Conservation (phyloP, 2,329 filamentous ascomycete species). For the Colletotrichum salicis region DNA sequence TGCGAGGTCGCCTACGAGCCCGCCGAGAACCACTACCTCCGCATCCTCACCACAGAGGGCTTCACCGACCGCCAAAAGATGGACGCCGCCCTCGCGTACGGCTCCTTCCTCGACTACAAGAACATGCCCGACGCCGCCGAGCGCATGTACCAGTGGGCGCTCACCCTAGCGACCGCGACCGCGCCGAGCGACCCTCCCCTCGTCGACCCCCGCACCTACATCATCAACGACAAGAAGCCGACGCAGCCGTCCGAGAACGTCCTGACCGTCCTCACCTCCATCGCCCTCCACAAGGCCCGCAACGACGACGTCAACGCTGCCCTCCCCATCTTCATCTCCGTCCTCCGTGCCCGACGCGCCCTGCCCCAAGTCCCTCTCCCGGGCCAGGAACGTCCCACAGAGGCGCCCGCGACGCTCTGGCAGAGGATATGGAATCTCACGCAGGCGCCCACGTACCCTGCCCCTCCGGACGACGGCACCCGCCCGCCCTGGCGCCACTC, state of each 20-base stretch:
- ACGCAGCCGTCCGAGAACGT: slow-evolving; percentile 76
- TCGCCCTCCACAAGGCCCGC: slow-evolving; percentile 82
- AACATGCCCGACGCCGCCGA: slow-evolving; percentile 71
- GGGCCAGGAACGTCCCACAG: slow-evolving; percentile 24
- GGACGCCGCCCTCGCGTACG: slow-evolving; percentile 84
- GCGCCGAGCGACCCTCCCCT: slow-evolving; percentile 48
- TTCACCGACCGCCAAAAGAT: slow-evolving; percentile 83
- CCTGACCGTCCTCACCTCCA: slow-evolving; percentile 77
- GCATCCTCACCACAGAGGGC: slow-evolving; percentile 82
- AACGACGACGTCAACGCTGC: slow-evolving; percentile 74
- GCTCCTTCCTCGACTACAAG: slow-evolving; percentile 86
- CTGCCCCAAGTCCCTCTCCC: slow-evolving; percentile 53
- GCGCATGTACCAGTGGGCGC: slow-evolving; percentile 78
- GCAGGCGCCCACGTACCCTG: slow-evolving; percentile 72
- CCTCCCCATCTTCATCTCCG: slow-evolving; percentile 85
- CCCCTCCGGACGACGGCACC: slow-evolving; percentile 76
- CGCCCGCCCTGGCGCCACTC: slow-evolving; percentile 72
- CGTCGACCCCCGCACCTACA: slow-evolving; percentile 70
- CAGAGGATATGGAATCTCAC: slow-evolving; percentile 39
- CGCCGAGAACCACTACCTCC: slow-evolving; percentile 83
- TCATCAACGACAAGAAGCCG: slow-evolving; percentile 69
- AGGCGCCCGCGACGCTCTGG: slow-evolving; percentile 6
- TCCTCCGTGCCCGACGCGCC: slow-evolving; percentile 80
- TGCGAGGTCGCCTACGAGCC: slow-evolving; percentile 75
- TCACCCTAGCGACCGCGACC: slow-evolving; percentile 76